Base-by-base conservation (phyloP, 805 yeast genomes). In the Isabelozyma gotoi region DNA sequence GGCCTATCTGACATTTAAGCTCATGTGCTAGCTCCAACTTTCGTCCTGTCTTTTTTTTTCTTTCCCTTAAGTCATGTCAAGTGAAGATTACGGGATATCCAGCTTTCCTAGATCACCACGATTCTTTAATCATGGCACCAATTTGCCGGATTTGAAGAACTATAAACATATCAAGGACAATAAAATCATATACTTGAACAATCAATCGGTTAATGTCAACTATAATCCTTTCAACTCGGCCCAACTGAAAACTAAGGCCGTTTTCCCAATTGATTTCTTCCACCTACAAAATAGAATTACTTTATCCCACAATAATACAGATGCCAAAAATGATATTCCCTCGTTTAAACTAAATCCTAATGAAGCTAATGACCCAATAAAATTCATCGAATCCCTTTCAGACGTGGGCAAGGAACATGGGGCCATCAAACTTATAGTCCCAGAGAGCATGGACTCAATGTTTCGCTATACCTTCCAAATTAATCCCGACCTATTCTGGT, bases 381-480 rank as follows among this genome's bases (percentile, higher is more conserved):
- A 60, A n/a, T 85, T 82, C 50, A 67, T 88, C 14, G 84, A 85
- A 17, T 69, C 77, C 11, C 61, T 80, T 1, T 60, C 65, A 10
- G 68, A 73, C 0, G 53, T 73, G 7, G 96, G 94, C 2, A 63
- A 59, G 24, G 59, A 65, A 20, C 80, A 74, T 59, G 97, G 97
- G 0, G 90, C 94, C 55, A 63, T 89, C 36, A 91, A 90, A 56
- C 59, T 91, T 2, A 68, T 77, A 5, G 84, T 95, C 4, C 91
- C 92, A 0, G 52, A 45, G 2, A 40, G 41, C 19, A 52, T 48
- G 10, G 56, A 55, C 10, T 47, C 51, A 7, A 44, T 50, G 11
- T 45, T 60, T 33, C 49, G 52, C 19, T 43, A 51, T 14, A 53
- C 49, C 27, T 53, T 62, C 39, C 67, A 57, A 40, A 50, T 68